Evolutionary conservation across 371 early-diverging fungal species (phyloP), one percentile per base, ranked within the genome.

Genomic region (Aphelidium insulamus): DNA sequence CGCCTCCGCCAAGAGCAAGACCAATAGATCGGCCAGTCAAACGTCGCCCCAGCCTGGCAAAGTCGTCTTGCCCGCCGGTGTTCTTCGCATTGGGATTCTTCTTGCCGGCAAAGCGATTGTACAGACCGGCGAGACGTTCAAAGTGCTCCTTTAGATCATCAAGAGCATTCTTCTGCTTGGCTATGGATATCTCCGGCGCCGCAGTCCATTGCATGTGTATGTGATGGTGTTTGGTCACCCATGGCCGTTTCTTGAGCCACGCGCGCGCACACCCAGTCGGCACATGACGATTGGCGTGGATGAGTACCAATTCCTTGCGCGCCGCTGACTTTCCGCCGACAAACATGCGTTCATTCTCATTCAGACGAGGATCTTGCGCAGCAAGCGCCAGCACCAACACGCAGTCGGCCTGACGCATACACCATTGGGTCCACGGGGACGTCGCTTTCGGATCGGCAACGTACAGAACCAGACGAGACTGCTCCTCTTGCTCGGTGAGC

Each of bases 1-100:
- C 99, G 20, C 98, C 99, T 14, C 99, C 99, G 21, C 99, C 94
- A 21, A 99, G 61, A n/a, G 94, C 98, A 2, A 99, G 52, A 1
- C 97, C 99, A 11, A 99, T 83, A 0, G 91, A 85, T 42, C 74
- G 76, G 16, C 85, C 90, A 24, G 83, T 72, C 30, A 99, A 53
- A 10, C 90, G 71, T 26, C 99, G 75, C 3, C 88, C 88, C 19
- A 99, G 57, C 30, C 99, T 65, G 2, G 77, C 69, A 63, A 78
- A 77, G 41, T 80, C 81, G 18, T 57, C 59, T 21, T 66, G 54
- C 40, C 52, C 53, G 28, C 50, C 57, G 32, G 39, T 52, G 45
- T 47, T n/a, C n/a, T n/a, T n/a, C n/a, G n/a, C n/a, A n/a, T n/a
- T n/a, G n/a, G n/a, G n/a, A n/a, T n/a, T n/a, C n/a, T n/a, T n/a